phyloP scores from a whole-genome alignment of 1,139 yeast genomes.

The Hanseniaspora uvarum region DNA sequence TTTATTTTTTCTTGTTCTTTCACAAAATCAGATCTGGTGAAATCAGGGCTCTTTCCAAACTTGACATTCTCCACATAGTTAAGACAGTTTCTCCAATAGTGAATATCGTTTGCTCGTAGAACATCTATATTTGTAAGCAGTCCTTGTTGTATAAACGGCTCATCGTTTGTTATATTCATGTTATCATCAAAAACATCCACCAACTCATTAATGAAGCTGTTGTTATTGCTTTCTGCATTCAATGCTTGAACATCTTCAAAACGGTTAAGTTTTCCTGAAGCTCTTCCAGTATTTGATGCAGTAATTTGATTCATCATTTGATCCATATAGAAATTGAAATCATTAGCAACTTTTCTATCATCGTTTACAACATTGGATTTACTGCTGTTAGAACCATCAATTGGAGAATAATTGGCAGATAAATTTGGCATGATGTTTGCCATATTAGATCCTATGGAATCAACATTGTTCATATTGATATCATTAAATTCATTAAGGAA shows the following conservation, averaged over 20 bases:
- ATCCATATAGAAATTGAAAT: neutral
- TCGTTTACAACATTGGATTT: neutral
- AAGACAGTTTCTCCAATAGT: slow-evolving; percentile 11
- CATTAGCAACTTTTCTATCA: neutral
- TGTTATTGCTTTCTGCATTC: neutral
- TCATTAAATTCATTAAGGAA: neutral
- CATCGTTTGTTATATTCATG: slow-evolving; percentile 2
- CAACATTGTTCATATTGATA: neutral
- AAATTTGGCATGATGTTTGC: neutral
- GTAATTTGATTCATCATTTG: neutral
- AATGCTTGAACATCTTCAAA: neutral
- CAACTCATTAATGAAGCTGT: neutral
- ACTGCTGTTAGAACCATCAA: neutral
- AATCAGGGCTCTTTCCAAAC: slow-evolving; percentile 6
- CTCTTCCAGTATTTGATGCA: too few species aligned
- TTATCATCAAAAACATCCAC: slow-evolving; percentile 7
- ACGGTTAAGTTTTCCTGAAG: neutral
- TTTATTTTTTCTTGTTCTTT: slow-evolving; percentile 9
- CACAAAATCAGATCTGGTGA: slow-evolving; percentile 13
- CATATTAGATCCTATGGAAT: neutral
- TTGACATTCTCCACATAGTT: slow-evolving; percentile 5
- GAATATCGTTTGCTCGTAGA: neutral
- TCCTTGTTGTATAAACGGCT: neutral
- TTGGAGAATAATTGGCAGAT: neutral
- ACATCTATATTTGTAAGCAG: neutral